Conservation (phyloP, 441 rosid genomes). For the Euphorbia celastroides region DNA sequence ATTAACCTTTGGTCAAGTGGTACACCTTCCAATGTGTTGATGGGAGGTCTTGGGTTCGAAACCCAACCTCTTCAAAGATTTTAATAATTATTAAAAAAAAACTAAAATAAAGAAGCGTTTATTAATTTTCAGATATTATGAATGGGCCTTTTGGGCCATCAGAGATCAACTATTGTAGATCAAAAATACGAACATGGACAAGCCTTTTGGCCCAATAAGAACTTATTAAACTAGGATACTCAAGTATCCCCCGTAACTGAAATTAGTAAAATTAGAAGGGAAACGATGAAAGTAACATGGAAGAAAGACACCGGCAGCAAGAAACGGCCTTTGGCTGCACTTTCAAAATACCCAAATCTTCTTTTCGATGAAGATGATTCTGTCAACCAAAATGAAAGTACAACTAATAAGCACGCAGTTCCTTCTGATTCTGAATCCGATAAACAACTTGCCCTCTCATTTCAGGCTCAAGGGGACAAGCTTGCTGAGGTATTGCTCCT, state of each 20-base stretch:
- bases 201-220: background rate
- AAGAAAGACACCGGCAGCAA: conserved; percentile 39
- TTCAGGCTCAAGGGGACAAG: conserved; percentile 59
- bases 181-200: background rate
- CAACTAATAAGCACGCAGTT: background rate
- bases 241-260: background rate
- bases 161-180: background rate
- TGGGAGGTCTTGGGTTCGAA: no score
- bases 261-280: background rate
- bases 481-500: conserved; percentile 54
- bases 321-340: conserved; percentile 46
- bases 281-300: conserved; percentile 68
- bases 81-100: no score
- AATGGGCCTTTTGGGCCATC: background rate
- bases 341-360: conserved; percentile 43
- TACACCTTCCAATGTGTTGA: no score
- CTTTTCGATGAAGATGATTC: conserved; percentile 44
- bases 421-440: conserved; percentile 18
- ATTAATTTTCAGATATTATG: no score
- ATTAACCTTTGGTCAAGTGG: no score
- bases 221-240: background rate
- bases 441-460: conserved; percentile 40
- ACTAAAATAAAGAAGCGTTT: no score
- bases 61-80: no score
- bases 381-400: background rate